These are phyloP conservation scores for Boletus reticuloceps DNA, from an alignment of 768 basidiomycete species.

Conservation along the genomic window DNA sequence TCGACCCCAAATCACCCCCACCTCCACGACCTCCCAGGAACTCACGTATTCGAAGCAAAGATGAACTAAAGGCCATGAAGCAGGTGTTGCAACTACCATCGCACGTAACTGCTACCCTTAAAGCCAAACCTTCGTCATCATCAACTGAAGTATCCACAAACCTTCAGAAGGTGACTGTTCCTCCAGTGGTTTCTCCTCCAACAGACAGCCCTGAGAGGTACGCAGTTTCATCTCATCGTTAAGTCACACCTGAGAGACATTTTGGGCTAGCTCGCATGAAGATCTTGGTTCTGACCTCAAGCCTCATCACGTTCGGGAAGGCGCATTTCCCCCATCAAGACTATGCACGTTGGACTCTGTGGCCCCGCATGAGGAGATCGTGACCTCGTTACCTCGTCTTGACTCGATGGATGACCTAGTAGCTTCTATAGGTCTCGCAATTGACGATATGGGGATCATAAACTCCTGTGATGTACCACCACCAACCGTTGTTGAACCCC, in stretches of 20 bases:
- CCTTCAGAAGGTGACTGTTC: constrained; percentile 20
- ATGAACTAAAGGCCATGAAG: constrained; percentile 56
- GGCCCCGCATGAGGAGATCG: constrained; percentile 16
- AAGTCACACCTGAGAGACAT: neutral
- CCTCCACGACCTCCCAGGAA: constrained; percentile 61
- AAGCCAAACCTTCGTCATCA: constrained; percentile 17
- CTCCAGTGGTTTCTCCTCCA: neutral
- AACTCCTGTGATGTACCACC: constrained; percentile 34
- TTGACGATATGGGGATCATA: constrained; percentile 38
- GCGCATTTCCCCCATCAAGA: constrained; percentile 58
- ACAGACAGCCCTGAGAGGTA: constrained; percentile 20
- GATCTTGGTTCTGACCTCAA: constrained; percentile 10
- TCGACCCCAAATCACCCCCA: constrained; percentile 48
- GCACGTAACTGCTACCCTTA: constrained; percentile 47
- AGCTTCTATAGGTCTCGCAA: constrained; percentile 36
- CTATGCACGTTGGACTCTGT: constrained; percentile 26
- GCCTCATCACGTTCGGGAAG: constrained; percentile 51
- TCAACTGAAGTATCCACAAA: constrained; percentile 27
- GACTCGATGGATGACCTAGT: constrained; percentile 39
- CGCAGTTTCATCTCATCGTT: neutral
- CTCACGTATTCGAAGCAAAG: constrained; percentile 48
- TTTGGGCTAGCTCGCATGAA: constrained; percentile 24
- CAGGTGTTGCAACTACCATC: constrained; percentile 59
- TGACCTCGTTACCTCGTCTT: constrained; percentile 21
- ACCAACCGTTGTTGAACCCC: constrained; percentile 40